Conservation (phyloP, 2,329 filamentous ascomycete genomes). For the Pyricularia sp. region DNA sequence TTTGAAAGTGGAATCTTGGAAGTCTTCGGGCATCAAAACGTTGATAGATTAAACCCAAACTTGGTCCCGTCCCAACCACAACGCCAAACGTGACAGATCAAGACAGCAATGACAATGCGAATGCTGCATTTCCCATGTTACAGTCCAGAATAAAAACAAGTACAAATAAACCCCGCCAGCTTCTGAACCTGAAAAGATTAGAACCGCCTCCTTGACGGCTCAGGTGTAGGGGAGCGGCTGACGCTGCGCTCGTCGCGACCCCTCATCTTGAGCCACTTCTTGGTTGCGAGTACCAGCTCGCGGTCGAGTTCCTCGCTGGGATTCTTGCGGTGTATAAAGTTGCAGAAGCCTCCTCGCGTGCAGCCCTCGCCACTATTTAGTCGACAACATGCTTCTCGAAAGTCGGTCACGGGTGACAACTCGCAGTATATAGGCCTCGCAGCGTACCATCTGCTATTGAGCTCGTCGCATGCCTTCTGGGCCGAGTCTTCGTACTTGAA, state of each 20-base stretch:
- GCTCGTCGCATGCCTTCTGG: conserved; percentile 83
- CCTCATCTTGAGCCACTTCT: conserved; percentile 88
- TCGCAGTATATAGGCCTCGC: conserved; percentile 97
- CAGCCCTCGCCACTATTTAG: conserved; percentile 93
- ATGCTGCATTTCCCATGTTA: not conserved
- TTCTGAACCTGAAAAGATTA: conserved; percentile 23
- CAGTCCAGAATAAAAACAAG: not conserved
- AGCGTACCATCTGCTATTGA: conserved; percentile 95
- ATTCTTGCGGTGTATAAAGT: conserved; percentile 98
- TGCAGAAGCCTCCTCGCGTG: conserved; percentile 94
- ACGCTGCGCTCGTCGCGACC: conserved; percentile 78
- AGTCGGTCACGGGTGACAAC: conserved; percentile 92
- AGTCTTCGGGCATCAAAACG: not conserved
- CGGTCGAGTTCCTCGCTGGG: conserved; percentile 79
- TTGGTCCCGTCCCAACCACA: not conserved
- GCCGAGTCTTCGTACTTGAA: conserved; percentile 99
- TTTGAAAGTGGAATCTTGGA: not conserved
- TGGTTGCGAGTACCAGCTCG: conserved; percentile 79
- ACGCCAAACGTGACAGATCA: conserved; percentile 1
- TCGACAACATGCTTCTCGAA: conserved; percentile 92
- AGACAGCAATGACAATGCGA: not conserved
- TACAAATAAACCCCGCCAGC: not conserved
- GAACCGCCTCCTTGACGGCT: conserved; percentile 66
- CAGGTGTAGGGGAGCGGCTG: conserved; percentile 75
- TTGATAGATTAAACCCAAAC: not conserved